Evolutionary conservation across 1,284 basidiomycete species (phyloP), one percentile per base, ranked within the genome.

Genomic region (Coniferiporia sulphurascens): DNA sequence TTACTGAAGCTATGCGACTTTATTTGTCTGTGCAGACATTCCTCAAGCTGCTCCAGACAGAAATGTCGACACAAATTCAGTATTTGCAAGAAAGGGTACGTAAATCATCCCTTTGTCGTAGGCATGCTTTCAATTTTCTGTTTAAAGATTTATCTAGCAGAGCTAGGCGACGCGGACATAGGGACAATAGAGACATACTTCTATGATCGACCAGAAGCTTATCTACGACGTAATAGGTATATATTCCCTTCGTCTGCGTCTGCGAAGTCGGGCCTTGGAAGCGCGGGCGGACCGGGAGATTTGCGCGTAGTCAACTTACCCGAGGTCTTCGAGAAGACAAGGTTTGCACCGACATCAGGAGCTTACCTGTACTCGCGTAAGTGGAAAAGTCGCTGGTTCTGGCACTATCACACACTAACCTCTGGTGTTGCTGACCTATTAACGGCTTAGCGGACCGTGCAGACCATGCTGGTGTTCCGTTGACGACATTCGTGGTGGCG

Each of bases 161-260:
- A 77, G 36, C 69, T 95, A 15, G 78, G 76, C 2, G 87, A 92
- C 48, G 76, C 77, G 1, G 76, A 83, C 57, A 69, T 72, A 7
- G 74, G 72, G 2, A 71, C 74, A 19, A 78, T 94, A 52, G 74
- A 84, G 10, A 88, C 80, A 4, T 92, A 88, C 73, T 98, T 98
- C 75, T 98, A 97, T 70, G 92, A 97, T 68, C 80, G 94, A 2
- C 89, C 93, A 0, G 82, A 81, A 0, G 85, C 91, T 0, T 77
- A 80, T 46, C 75, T 77, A 59, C 79, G 87, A 22, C 77, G 96
- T 13, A 97, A 93, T 69, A 74, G 72, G 27, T 83, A 87, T 64
- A 85, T 94, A 57, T 83, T 83, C 65, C 80, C 85, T 35, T 58
- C 56, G 15, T 8, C 56, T 15, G 17, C 56, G 15, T 8, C 56